These are phyloP conservation scores for Triticum urartu DNA, from an alignment of 176 grass and related monocot species.

Conservation along the genomic window DNA sequence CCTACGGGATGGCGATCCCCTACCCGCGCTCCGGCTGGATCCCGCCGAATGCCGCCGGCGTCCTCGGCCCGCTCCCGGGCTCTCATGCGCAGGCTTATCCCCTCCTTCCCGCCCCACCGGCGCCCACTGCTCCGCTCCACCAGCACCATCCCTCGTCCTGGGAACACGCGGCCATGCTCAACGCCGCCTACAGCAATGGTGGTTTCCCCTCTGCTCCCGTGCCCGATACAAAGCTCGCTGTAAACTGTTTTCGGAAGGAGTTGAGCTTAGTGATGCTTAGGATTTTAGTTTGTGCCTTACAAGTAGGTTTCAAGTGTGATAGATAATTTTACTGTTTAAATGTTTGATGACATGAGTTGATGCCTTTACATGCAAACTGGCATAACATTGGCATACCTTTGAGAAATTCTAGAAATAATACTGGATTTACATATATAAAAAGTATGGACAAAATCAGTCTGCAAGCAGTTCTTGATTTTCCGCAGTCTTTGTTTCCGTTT, in stretches of 20 bases:
- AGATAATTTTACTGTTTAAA: background rate
- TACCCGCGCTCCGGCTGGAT: too few species aligned
- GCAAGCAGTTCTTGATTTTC: slow-evolving; percentile 7
- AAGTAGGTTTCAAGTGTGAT: background rate
- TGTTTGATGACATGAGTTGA: background rate
- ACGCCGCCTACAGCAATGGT: too few species aligned
- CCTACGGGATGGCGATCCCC: too few species aligned
- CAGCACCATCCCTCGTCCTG: too few species aligned
- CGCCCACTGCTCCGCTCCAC: too few species aligned
- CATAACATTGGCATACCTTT: slow-evolving; percentile 10
- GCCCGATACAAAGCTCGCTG: too few species aligned
- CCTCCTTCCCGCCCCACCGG: too few species aligned
- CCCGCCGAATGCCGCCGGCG: too few species aligned
- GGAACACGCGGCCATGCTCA: too few species aligned
- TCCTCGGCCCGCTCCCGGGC: too few species aligned
- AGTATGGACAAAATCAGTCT: background rate
- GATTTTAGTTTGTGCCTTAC: slow-evolving; percentile 5
- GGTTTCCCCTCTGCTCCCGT: too few species aligned
- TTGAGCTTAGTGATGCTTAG: background rate
- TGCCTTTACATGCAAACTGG: background rate
- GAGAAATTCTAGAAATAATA: background rate
- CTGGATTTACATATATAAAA: background rate
- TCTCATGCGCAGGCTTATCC: too few species aligned
- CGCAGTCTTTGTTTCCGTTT: background rate
- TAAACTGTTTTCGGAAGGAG: background rate